These are phyloP conservation scores for Pelargonium myrrhifolium DNA, from an alignment of 441 rosid genomes.

Conservation along the genomic window DNA sequence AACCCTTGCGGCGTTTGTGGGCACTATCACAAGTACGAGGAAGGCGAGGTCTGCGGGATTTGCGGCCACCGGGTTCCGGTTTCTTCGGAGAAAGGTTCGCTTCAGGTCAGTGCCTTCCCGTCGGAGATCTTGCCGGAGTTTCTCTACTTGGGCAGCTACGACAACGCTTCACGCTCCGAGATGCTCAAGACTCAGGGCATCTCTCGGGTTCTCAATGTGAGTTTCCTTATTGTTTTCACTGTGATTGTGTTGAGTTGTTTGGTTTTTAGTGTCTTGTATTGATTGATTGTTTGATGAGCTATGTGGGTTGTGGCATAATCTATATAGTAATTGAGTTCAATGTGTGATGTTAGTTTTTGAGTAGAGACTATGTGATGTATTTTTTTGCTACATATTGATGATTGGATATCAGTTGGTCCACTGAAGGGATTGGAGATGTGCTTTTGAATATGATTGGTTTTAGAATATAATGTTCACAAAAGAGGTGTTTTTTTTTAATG, in stretches of 20 bases:
- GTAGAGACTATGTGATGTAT: background rate
- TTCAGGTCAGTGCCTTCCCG: constrained; percentile 75
- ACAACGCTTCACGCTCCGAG: constrained; percentile 94
- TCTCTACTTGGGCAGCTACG: constrained; percentile 87
- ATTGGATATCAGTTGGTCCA: constrained; percentile 3
- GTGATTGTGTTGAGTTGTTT: background rate
- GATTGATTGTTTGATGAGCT: background rate
- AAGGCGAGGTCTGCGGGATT: constrained; percentile 87
- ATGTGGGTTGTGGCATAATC: background rate
- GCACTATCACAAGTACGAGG: constrained; percentile 95
- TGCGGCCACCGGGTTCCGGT: constrained; percentile 77
- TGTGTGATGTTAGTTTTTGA: background rate
- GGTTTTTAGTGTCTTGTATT: too few relatives aligned
- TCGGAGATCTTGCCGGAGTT: constrained; percentile 86
- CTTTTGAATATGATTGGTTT: background rate
- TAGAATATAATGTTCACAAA: background rate
- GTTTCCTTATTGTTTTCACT: background rate
- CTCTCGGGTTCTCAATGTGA: constrained; percentile 79
- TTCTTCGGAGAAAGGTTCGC: constrained; percentile 33
- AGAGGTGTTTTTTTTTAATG: background rate
- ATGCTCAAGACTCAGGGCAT: constrained; percentile 84
- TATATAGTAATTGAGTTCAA: background rate
- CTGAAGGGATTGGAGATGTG: background rate
- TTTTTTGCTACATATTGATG: background rate
- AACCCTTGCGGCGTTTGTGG: constrained; percentile 93